Evolutionary conservation across 768 basidiomycete species (phyloP).

Genomic region (Gloeostereum incarnatum): DNA sequence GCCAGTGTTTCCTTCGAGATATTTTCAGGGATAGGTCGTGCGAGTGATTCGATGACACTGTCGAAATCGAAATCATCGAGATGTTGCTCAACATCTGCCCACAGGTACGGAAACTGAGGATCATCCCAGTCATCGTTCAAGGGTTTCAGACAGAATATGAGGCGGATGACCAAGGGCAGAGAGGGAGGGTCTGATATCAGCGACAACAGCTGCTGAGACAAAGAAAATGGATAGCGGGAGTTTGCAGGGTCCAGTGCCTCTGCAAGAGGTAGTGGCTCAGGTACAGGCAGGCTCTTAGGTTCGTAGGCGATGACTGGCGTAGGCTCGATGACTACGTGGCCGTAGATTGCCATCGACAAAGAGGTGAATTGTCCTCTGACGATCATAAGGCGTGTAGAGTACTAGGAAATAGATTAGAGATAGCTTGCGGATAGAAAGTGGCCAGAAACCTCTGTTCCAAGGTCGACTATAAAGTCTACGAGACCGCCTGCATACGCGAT

Average conservation of each 20-base stretch:
- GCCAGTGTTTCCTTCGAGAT: conserved; percentile 37
- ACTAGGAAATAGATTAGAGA: conserved; percentile 24
- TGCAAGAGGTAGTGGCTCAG: conserved; percentile 31
- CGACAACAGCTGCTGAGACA: conserved; percentile 54
- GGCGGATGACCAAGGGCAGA: conserved; percentile 52
- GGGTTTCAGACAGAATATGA: conserved; percentile 78
- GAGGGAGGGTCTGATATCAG: conserved; percentile 56
- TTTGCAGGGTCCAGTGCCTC: conserved; percentile 52
- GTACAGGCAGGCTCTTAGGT: conserved; percentile 25
- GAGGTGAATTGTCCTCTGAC: conserved; percentile 65
- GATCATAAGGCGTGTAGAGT: conserved; percentile 71
- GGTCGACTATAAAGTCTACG: conserved; percentile 57
- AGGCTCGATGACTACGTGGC: conserved; percentile 43
- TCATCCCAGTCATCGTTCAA: conserved; percentile 74
- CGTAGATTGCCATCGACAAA: conserved; percentile 57
- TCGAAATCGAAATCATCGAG: conserved; percentile 52
- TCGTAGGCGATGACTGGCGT: conserved; percentile 28
- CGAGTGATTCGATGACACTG: conserved; percentile 39
- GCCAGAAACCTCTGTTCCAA: conserved; percentile 52
- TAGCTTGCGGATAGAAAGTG: background rate
- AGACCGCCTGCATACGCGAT: conserved; percentile 66
- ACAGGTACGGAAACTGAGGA: conserved; percentile 62
- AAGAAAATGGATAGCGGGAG: conserved; percentile 44
- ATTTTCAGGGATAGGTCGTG: conserved; percentile 53
- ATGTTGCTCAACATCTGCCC: conserved; percentile 42